These are phyloP conservation scores for Moelleriella libera DNA, from an alignment of 2,329 filamentous ascomycete species.

Conservation along the genomic window DNA sequence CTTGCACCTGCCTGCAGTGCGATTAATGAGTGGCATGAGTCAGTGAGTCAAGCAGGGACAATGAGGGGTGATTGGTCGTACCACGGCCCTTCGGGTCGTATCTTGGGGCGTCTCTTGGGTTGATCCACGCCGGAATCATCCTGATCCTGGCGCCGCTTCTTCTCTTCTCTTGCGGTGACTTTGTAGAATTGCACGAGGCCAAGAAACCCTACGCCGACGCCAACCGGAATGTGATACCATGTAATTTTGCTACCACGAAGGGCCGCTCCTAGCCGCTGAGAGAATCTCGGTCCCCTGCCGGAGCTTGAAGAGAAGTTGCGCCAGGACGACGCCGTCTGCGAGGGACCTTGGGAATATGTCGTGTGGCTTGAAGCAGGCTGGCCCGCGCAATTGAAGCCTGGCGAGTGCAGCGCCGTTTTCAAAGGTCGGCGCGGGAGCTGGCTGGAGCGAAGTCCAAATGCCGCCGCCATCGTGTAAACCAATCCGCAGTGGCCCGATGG, in stretches of 20 bases:
- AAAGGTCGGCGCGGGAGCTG: constrained; percentile 17
- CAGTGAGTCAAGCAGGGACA: background rate
- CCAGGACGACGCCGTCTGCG: constrained; percentile 9
- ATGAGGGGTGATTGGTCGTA: constrained; percentile 16
- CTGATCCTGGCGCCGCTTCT: constrained; percentile 30
- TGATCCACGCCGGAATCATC: constrained; percentile 19
- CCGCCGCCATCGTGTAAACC: constrained; percentile 11
- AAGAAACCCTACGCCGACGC: constrained; percentile 71
- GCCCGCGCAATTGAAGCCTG: constrained; percentile 13
- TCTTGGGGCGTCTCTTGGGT: constrained; percentile 41
- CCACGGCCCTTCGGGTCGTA: constrained; percentile 79
- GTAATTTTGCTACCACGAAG: constrained; percentile 45
- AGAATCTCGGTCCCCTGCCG: constrained; percentile 33
- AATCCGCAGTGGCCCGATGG: too few relatives aligned
- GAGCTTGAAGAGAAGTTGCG: constrained; percentile 21
- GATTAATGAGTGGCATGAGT: background rate
- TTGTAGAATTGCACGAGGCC: constrained; percentile 77
- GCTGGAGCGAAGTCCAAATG: constrained; percentile 19
- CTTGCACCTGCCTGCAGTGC: constrained; percentile 58
- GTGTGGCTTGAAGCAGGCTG: constrained; percentile 4
- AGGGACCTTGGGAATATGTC: constrained; percentile 10
- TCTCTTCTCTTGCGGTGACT: constrained; percentile 42
- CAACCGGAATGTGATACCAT: constrained; percentile 86
- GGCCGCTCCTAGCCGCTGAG: constrained; percentile 34
- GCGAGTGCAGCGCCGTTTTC: constrained; percentile 14